Base-by-base conservation (phyloP, 225 moss, liverwort and hornwort species). In the Polytrichum commune region DNA sequence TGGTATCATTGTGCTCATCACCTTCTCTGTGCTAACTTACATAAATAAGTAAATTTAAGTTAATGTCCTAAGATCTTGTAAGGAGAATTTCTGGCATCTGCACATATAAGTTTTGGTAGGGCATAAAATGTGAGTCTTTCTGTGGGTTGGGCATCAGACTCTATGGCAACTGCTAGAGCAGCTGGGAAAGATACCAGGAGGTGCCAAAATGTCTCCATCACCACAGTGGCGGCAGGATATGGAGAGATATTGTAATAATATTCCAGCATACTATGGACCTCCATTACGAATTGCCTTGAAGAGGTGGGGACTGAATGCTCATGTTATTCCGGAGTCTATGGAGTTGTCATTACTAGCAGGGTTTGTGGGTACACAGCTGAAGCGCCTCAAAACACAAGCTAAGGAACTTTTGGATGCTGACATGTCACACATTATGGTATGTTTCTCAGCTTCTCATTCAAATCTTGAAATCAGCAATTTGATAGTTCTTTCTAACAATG, bases 151-250 rank as follows among this genome's bases (percentile, higher is more conserved):
- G 62, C 63, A 67, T 32, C 76, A 98, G 98, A 90, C 90, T 71
- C 75, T 98, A 68, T 95, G 95, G 95, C 88, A 86, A 76, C 84
- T 95, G 27, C 75, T 98, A 69, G 98, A 95, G 60, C 93, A 91
- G 86, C 83, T 90, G 18, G 77, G 91, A 69, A 98, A 98, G 76
- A 82, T 89, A 74, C 84, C 90, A 75, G 91, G 91, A 63, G 79
- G 89, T 74, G 81, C 90, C 27, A 95, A 93, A 81, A 91, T 95
- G 87, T 81, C 92, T 65, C 94, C 92, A 29, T 78, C 78, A 74
- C 97, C 95, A 73, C 95, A 93, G 72, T 98, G 98, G 98, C 95
- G 98, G 63, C 98, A 95, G 90, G 98, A 98, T 30, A 93, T 98
- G 81, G 98, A 98, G 81, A 84, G 93, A 80, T 98, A 98, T 62